phyloP scores from a whole-genome alignment of 768 basidiomycete species.

The Suillus clintonianus region DNA sequence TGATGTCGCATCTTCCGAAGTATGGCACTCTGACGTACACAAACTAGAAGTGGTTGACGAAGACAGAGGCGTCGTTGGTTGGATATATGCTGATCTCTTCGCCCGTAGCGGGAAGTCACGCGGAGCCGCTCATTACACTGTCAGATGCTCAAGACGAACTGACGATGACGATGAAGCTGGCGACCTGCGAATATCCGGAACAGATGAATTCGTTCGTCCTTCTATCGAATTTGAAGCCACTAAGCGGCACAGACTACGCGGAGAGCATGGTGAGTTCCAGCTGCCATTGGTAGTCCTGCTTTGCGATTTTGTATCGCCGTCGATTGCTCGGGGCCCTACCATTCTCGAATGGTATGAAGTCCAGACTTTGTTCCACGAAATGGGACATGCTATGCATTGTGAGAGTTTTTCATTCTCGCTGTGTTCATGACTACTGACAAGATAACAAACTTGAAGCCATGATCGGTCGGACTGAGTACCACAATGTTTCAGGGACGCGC shows the following conservation, averaged over 20 bases:
- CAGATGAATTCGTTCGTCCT: slow-evolving; percentile 43
- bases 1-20: slow-evolving; percentile 71
- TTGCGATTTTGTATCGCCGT: slow-evolving; percentile 79
- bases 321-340: slow-evolving; percentile 62
- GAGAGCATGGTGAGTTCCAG: slow-evolving; percentile 74
- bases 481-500: slow-evolving; percentile 96
- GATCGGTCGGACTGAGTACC: slow-evolving; percentile 96
- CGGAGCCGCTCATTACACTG: slow-evolving; percentile 97
- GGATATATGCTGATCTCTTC: slow-evolving; percentile 95
- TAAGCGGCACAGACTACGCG: slow-evolving; percentile 59
- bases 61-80: slow-evolving; percentile 81
- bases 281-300: slow-evolving; percentile 90
- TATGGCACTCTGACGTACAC: slow-evolving; percentile 86
- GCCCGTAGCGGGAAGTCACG: slow-evolving; percentile 80
- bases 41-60: slow-evolving; percentile 95
- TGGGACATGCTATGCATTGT: slow-evolving; percentile 99
- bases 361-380: slow-evolving; percentile 94
- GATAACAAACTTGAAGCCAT: slow-evolving; percentile 61
- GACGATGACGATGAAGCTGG: slow-evolving; percentile 85
- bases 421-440: slow-evolving; percentile 7
- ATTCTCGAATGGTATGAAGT: slow-evolving; percentile 92
- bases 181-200: slow-evolving; percentile 50
- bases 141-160: slow-evolving; percentile 88
- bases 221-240: slow-evolving; percentile 66
- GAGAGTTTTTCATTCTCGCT: slow-evolving; percentile 33